Percentiles rank a stretch among this genome's conserved stretches.
These are phyloP conservation scores for Phytopythium mirpurense DNA, from an alignment of 352 stramenopile genomes.

Conservation along the genomic window DNA sequence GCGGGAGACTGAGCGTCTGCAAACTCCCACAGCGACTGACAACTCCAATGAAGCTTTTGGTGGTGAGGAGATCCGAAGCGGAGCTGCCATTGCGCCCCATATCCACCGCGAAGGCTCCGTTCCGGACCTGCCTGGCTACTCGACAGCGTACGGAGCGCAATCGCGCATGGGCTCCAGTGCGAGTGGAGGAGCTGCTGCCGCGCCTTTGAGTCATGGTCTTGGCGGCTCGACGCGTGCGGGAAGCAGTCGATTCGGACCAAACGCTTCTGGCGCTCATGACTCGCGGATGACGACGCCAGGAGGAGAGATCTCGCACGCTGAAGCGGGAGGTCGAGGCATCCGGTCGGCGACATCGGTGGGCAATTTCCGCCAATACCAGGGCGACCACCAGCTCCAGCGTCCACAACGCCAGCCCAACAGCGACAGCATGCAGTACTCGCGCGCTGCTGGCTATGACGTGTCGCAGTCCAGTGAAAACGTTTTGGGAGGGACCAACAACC, in stretches of 20 bases:
- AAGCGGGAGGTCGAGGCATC: slow-evolving; percentile 19
- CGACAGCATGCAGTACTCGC: slow-evolving; percentile 5
- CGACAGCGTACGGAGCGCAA: slow-evolving; percentile 3
- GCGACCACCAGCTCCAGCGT: slow-evolving; percentile 30
- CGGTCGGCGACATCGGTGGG: slow-evolving; percentile 63
- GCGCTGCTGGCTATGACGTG: slow-evolving; percentile 6
- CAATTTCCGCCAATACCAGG: slow-evolving; percentile 68
- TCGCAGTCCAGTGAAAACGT: not conserved
- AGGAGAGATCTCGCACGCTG: not conserved
- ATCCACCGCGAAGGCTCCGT: slow-evolving; percentile 39
- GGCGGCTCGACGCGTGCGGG: not conserved
- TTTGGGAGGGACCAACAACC: not conserved
- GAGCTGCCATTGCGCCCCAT: slow-evolving; percentile 5
- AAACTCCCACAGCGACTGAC: slow-evolving; percentile 8
- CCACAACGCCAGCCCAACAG: not conserved
- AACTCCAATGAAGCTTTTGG: not conserved
- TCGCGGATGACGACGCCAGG: not conserved
- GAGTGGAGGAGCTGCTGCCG: not conserved
- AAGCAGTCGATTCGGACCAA: not conserved
- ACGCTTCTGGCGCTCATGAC: not conserved
- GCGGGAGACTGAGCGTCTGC: slow-evolving; percentile 15
- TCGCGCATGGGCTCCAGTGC: not conserved
- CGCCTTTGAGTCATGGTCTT: not conserved
- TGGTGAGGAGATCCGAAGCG: not conserved
- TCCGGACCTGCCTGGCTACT: slow-evolving; percentile 16